These are phyloP conservation scores for Amaranthus palmeri DNA, from an alignment of 148 eudicot genomes.

Conservation along the genomic window DNA sequence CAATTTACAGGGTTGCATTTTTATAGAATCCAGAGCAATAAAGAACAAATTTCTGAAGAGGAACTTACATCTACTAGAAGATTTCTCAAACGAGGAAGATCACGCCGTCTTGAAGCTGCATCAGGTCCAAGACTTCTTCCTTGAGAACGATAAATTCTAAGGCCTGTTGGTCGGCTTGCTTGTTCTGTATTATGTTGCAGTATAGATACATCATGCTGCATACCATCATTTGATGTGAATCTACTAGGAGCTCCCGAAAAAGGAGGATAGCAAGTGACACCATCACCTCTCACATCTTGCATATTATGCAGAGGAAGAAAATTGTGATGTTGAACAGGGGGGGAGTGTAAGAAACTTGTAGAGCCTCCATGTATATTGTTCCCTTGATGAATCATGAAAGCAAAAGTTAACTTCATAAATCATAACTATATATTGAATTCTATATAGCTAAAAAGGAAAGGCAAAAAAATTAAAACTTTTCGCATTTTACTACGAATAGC, in stretches of 20 bases:
- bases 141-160: constrained; percentile 59
- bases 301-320: constrained; percentile 49
- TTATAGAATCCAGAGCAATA: background rate
- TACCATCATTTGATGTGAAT: constrained; percentile 31
- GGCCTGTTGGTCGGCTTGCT: constrained; percentile 50
- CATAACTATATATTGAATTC: background rate
- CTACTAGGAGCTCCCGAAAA: constrained; percentile 46
- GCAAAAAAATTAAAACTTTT: no score
- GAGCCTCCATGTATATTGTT: constrained; percentile 39
- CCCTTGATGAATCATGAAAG: constrained; percentile 30
- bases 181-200: constrained; percentile 43
- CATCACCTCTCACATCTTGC: constrained; percentile 50
- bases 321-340: constrained; percentile 51
- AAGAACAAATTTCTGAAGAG: background rate
- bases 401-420: background rate
- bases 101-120: constrained; percentile 51
- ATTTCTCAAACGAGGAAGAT: constrained; percentile 62
- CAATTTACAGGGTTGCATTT: background rate
- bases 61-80: constrained; percentile 70
- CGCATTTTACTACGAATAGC: no score
- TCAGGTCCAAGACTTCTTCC: constrained; percentile 51
- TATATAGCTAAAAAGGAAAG: background rate
- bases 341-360: constrained; percentile 46
- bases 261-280: constrained; percentile 54
- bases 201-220: constrained; percentile 34